Evolutionary conservation across 192 early-diverging fungal genomes (phyloP).

Genomic region (Ambispora gerdemannii): DNA sequence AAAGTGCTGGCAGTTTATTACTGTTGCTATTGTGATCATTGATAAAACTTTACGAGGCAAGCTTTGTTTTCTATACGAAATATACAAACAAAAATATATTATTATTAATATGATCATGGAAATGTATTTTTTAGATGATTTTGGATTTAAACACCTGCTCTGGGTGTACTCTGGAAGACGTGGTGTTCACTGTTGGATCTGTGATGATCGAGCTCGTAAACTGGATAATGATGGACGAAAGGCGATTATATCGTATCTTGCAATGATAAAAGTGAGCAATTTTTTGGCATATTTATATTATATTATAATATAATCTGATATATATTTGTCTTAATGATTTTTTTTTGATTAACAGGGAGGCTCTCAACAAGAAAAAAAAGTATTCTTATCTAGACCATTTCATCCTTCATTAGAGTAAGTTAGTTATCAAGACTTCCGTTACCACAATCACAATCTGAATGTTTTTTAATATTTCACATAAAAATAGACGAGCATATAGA

Average conservation of each 20-base stretch:
- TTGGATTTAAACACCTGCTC: conserved; percentile 88
- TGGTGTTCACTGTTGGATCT: conserved; percentile 98
- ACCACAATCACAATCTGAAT: conserved; percentile 9
- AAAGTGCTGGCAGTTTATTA: conserved; percentile 96
- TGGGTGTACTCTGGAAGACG: conserved; percentile 97
- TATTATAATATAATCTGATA: background rate
- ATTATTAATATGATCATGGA: no score
- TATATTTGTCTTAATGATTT: background rate
- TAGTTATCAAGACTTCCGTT: conserved; percentile 20
- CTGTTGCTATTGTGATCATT: conserved; percentile 82
- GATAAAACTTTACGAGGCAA: conserved; percentile 67
- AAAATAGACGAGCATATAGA: conserved; percentile 54
- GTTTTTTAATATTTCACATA: background rate
- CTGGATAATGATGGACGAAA: conserved; percentile 74
- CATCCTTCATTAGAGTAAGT: conserved; percentile 72
- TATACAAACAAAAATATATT: background rate
- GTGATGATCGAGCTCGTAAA: conserved; percentile 80
- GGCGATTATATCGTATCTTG: conserved; percentile 81
- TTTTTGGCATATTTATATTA: background rate
- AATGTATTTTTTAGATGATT: conserved; percentile 76
- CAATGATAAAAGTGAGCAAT: conserved; percentile 58
- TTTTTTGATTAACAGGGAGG: conserved; percentile 56
- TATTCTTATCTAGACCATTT: conserved; percentile 57
- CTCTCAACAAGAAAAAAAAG: conserved; percentile 67
- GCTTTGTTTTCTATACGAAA: background rate